Percentiles rank a stretch among this genome's conserved stretches.
Evolutionary conservation across 768 basidiomycete genomes (phyloP).

Genomic region (Leucogyrophana mollusca): DNA sequence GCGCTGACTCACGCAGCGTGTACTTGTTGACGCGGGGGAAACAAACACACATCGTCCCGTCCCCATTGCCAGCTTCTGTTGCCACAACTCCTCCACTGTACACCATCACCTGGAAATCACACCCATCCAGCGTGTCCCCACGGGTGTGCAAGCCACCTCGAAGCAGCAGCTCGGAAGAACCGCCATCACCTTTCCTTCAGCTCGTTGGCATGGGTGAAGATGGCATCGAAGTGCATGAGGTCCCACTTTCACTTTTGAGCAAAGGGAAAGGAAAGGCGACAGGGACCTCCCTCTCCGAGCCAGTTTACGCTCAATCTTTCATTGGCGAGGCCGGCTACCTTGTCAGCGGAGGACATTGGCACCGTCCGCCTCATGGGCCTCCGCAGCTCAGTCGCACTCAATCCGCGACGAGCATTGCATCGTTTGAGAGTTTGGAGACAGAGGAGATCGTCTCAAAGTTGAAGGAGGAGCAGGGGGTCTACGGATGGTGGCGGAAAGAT

Average conservation of each 20-base stretch:
- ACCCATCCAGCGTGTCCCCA: constrained; percentile 53
- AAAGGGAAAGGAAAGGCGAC: constrained; percentile 51
- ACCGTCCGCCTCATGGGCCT: constrained; percentile 28
- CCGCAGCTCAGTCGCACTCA: constrained; percentile 40
- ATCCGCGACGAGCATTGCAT: constrained; percentile 42
- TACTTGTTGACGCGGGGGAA: constrained; percentile 70
- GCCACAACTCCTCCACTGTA: constrained; percentile 49
- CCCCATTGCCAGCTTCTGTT: constrained; percentile 60
- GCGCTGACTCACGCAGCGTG: constrained; percentile 38
- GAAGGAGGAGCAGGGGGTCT: constrained; percentile 62
- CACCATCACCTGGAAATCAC: constrained; percentile 54
- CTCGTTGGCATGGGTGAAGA: constrained; percentile 66
- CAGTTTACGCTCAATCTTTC: constrained; percentile 56
- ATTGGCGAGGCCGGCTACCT: constrained; percentile 58
- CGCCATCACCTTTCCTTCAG: constrained; percentile 53
- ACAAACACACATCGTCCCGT: constrained; percentile 64
- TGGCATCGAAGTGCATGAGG: constrained; percentile 75
- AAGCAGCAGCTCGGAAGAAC: constrained; percentile 10
- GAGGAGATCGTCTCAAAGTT: constrained; percentile 46
- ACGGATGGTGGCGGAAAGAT: constrained; percentile 78
- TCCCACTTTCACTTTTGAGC: constrained; percentile 49
- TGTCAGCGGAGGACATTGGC: constrained; percentile 47
- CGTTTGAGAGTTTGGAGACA: constrained; percentile 52
- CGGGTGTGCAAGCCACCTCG: constrained; percentile 44
- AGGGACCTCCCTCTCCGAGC: constrained; percentile 40